Evolutionary conservation across 176 grass and related monocot species (phyloP).

Genomic region (Avena eriantha): DNA sequence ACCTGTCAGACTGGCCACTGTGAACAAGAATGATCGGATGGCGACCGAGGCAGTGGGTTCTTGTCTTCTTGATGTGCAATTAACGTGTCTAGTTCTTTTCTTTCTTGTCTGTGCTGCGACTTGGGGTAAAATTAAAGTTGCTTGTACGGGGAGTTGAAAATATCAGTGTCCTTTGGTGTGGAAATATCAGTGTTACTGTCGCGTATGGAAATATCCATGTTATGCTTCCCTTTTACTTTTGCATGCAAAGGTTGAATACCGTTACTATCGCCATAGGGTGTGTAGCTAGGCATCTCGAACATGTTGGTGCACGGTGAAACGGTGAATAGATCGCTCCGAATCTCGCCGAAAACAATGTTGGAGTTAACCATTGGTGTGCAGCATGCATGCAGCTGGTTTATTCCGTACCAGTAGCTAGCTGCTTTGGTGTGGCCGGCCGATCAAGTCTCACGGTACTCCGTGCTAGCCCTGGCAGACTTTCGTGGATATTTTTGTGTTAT

Average conservation of each 20-base stretch:
- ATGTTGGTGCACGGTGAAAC: neutral
- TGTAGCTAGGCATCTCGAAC: neutral
- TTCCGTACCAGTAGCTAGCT: no score
- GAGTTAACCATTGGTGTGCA: no score
- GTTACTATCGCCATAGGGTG: neutral
- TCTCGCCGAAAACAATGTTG: slow-evolving; percentile 19
- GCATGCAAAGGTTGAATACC: slow-evolving; percentile 12
- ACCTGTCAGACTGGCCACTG: neutral
- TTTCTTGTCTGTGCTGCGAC: no score
- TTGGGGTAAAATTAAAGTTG: neutral
- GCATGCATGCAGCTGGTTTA: no score
- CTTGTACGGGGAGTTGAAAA: neutral
- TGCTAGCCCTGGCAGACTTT: no score
- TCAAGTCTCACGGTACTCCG: no score
- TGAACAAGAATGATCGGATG: neutral
- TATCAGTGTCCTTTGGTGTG: slow-evolving; percentile 6
- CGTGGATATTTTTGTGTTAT: no score
- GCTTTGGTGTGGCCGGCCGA: no score
- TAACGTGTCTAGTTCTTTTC: neutral
- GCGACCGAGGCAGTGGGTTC: neutral
- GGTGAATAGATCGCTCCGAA: neutral
- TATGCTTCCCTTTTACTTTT: neutral
- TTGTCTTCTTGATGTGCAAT: neutral
- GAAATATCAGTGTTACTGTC: slow-evolving; percentile 33
- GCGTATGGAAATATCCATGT: neutral